These are phyloP conservation scores for Podaxis pistillaris DNA, from an alignment of 768 basidiomycete genomes.

Conservation along the genomic window DNA sequence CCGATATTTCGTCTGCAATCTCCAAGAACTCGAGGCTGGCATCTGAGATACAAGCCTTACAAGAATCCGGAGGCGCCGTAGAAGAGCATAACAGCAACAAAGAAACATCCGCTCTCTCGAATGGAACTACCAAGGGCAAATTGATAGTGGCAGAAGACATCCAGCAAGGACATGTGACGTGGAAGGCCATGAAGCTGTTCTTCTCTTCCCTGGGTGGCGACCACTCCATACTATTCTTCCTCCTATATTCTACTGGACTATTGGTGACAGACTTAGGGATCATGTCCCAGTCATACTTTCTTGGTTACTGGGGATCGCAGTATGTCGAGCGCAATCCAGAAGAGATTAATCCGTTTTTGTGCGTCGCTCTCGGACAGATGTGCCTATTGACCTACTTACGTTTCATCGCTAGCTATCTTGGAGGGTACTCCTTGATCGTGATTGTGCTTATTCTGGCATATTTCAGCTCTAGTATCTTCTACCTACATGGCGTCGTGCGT, in stretches of 20 bases:
- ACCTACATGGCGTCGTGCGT: slow-evolving; percentile 46
- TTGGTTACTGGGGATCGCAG: slow-evolving; percentile 46
- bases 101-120: slow-evolving; percentile 10
- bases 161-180: slow-evolving; percentile 53
- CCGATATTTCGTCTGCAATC: slow-evolving; percentile 48
- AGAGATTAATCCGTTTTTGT: slow-evolving; percentile 28
- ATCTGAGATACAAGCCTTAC: slow-evolving; percentile 27
- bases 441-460: slow-evolving; percentile 25
- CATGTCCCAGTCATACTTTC: slow-evolving; percentile 34
- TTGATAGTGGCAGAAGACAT: slow-evolving; percentile 63
- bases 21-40: slow-evolving; percentile 32
- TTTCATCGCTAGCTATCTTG: slow-evolving; percentile 41
- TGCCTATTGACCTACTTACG: slow-evolving; percentile 22
- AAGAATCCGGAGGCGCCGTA: slow-evolving; percentile 24
- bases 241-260: slow-evolving; percentile 21
- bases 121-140: slow-evolving; percentile 40
- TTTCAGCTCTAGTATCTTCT: slow-evolving; percentile 33
- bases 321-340: slow-evolving; percentile 22
- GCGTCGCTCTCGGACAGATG: slow-evolving; percentile 34
- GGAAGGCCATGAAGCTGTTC: slow-evolving; percentile 40
- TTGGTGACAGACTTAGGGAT: slow-evolving; percentile 23
- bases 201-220: slow-evolving; percentile 31
- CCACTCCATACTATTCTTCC: slow-evolving; percentile 30
- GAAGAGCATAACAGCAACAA: slow-evolving; percentile 24
- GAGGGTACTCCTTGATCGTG: slow-evolving; percentile 20